A percentile compares a stretch with the other conserved stretches of the same genome.
Evolutionary conservation across 2,329 filamentous ascomycete genomes (phyloP).

Genomic region (Diaporthe caulivora): DNA sequence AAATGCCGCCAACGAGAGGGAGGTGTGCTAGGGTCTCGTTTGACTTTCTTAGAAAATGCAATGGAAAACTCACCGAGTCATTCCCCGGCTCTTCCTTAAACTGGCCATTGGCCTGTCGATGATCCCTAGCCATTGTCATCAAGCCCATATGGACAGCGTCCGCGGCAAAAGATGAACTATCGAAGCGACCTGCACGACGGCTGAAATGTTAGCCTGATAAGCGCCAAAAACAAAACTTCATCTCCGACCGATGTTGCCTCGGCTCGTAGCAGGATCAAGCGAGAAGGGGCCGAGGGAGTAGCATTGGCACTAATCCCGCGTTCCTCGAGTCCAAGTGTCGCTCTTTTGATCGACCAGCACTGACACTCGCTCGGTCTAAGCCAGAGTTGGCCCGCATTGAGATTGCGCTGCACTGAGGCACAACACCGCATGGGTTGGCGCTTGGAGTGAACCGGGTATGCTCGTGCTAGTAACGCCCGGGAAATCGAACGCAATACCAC

Average conservation of each 20-base stretch:
- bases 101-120: slow-evolving; percentile 55
- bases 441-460: neutral
- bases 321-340: slow-evolving; percentile 12
- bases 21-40: slow-evolving; percentile 25
- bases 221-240: neutral
- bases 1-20: neutral
- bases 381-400: neutral
- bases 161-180: slow-evolving; percentile 38
- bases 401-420: neutral
- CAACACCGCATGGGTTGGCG: neutral
- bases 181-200: slow-evolving; percentile 24
- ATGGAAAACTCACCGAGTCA: slow-evolving; percentile 54
- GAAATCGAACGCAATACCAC: neutral
- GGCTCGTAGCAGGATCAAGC: neutral
- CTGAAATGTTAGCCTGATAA: slow-evolving; percentile 34
- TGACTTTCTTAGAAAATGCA: slow-evolving; percentile 31
- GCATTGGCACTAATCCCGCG: slow-evolving; percentile 22
- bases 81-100: slow-evolving; percentile 57
- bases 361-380: neutral
- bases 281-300: slow-evolving; percentile 17
- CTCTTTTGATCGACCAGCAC: slow-evolving; percentile 13
- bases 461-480: neutral
- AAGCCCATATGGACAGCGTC: slow-evolving; percentile 51
- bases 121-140: slow-evolving; percentile 58
- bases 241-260: slow-evolving; percentile 21